Percentiles rank a stretch among this genome's conserved stretches.
These are phyloP conservation scores for Elsinoe perseae DNA, from an alignment of 2,329 filamentous ascomycete genomes.

Conservation along the genomic window DNA sequence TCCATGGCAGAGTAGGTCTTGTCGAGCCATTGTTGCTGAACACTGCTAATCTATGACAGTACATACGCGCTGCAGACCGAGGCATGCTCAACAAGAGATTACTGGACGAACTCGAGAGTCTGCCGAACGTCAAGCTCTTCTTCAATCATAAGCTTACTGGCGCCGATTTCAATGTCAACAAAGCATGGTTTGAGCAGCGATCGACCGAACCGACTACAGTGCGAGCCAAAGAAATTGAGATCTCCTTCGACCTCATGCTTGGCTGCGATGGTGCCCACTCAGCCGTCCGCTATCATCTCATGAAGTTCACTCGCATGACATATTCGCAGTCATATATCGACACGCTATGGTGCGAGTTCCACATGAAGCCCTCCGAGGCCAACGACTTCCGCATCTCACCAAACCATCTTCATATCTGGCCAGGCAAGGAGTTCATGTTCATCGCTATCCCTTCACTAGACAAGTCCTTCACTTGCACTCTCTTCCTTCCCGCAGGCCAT, in stretches of 20 bases:
- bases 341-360: constrained; percentile 94
- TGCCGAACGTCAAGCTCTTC: constrained; percentile 83
- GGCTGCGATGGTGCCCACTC: constrained; percentile 95
- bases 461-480: constrained; percentile 87
- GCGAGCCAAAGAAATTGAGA: constrained; percentile 58
- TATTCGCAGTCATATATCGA: constrained; percentile 95
- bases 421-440: constrained; percentile 91
- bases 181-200: constrained; percentile 76
- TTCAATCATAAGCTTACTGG: constrained; percentile 93
- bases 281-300: constrained; percentile 80
- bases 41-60: constrained; percentile 40
- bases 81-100: constrained; percentile 73
- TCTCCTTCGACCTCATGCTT: constrained; percentile 85
- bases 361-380: constrained; percentile 45
- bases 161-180: constrained; percentile 69
- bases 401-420: constrained; percentile 96
- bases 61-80: constrained; percentile 79
- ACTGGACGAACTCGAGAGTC: constrained; percentile 70
- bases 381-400: constrained; percentile 72
- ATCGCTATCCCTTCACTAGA: constrained; percentile 89
- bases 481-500: constrained; percentile 70
- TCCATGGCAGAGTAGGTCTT: constrained; percentile 67
- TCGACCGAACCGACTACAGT: constrained; percentile 22
- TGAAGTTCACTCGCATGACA: constrained; percentile 88
- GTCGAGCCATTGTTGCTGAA: neutral